phyloP scores from a whole-genome alignment of 2,329 filamentous ascomycete species.

The Rugonectria rugulosa region DNA sequence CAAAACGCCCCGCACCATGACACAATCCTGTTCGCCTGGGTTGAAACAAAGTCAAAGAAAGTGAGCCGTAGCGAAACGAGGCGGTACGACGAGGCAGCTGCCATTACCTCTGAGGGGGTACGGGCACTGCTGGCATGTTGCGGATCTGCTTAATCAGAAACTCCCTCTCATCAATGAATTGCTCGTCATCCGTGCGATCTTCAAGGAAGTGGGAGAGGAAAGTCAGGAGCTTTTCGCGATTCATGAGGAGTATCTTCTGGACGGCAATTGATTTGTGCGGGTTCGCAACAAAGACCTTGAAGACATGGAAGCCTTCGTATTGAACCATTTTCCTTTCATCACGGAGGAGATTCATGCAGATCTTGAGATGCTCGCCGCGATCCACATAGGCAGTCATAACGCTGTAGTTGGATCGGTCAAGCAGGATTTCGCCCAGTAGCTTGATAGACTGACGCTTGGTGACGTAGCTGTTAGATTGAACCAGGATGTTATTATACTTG shows the following conservation, averaged over 20 bases:
- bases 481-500: slow-evolving; percentile 84
- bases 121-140: slow-evolving; percentile 68
- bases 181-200: slow-evolving; percentile 95
- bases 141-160: slow-evolving; percentile 95
- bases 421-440: slow-evolving; percentile 89
- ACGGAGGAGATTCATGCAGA: slow-evolving; percentile 95
- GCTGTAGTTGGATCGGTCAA: slow-evolving; percentile 95
- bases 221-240: slow-evolving; percentile 86
- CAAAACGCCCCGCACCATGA: neutral
- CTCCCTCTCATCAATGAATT: slow-evolving; percentile 97
- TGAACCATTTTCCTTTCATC: slow-evolving; percentile 99
- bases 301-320: slow-evolving; percentile 98
- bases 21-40: neutral
- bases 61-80: neutral
- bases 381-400: slow-evolving; percentile 99
- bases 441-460: slow-evolving; percentile 99
- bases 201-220: slow-evolving; percentile 94
- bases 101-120: slow-evolving; percentile 56
- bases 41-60: neutral
- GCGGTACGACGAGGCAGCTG: neutral
- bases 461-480: slow-evolving; percentile 95
- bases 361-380: slow-evolving; percentile 92
- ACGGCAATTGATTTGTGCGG: slow-evolving; percentile 97
- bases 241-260: slow-evolving; percentile 95
- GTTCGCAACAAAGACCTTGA: slow-evolving; percentile 99